Percentiles rank a stretch among this genome's conserved stretches.
Evolutionary conservation across 2,329 filamentous ascomycete genomes (phyloP).

Genomic region (Didymella lethalis): DNA sequence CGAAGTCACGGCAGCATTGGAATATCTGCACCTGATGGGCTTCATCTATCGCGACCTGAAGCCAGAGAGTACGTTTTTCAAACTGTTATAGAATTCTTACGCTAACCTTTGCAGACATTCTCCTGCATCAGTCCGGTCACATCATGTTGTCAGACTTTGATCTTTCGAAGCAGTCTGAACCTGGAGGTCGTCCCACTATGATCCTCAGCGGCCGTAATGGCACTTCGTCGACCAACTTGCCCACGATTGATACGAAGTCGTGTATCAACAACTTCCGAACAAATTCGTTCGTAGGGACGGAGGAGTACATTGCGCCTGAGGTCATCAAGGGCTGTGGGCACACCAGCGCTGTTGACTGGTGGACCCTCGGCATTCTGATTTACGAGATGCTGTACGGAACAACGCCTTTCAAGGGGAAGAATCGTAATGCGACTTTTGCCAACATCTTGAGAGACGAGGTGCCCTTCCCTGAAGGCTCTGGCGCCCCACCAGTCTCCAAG

Average conservation of each 20-base stretch:
- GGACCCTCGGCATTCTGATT: conserved; percentile 95
- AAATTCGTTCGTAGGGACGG: conserved; percentile 97
- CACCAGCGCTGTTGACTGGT: conserved; percentile 99
- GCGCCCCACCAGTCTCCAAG: conserved; percentile 88
- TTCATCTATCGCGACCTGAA: conserved; percentile 99
- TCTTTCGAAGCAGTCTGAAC: conserved; percentile 95
- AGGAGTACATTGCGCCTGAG: conserved; percentile 98
- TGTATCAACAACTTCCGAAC: conserved; percentile 98
- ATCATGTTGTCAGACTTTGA: conserved; percentile 99
- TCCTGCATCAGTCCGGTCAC: conserved; percentile 98
- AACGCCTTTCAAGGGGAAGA: conserved; percentile 99
- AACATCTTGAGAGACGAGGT: conserved; percentile 97
- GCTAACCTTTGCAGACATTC: conserved; percentile 74
- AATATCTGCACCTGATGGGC: conserved; percentile 98
- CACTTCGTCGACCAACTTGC: conserved; percentile 82
- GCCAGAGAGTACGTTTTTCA: conserved; percentile 79
- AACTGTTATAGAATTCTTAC: not conserved
- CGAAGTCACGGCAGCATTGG: conserved; percentile 93
- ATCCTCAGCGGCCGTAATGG: conserved; percentile 81
- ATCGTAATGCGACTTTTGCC: conserved; percentile 95
- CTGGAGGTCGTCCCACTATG: conserved; percentile 96
- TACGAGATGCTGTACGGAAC: conserved; percentile 99
- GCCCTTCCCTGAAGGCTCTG: conserved; percentile 89
- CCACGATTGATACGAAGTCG: conserved; percentile 97
- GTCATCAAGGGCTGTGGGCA: conserved; percentile 99